Base-by-base conservation (phyloP, 352 stramenopile genomes). In the Phytophthora foliorum region DNA sequence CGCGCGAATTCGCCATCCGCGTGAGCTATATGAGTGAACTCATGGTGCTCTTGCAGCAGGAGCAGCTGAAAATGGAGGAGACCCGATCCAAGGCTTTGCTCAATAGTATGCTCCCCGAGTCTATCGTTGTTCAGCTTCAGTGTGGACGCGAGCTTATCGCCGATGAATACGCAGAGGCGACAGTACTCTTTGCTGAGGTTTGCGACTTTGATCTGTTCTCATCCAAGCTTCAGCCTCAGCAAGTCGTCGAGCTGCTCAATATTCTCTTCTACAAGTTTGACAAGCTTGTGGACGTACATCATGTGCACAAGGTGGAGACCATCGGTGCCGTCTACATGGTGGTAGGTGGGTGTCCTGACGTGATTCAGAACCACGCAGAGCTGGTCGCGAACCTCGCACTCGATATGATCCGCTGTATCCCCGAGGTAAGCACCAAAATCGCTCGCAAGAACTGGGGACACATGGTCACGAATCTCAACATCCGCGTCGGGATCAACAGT, bases 321-420 rank as follows among this genome's bases (percentile, higher is more conserved):
- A 93, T 97, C n/a, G 91, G 88, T 19, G 85, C 91, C 8, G 89
- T 95, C 0, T 97, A 97, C 72, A 95, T 97, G 89, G 91, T 95
- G 13, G 87, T 94, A 1, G 84, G 85, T 13, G 90, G 91, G 0
- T 96, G 87, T 38, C 90, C 91, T 6, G 78, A 94, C 29, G 74
- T 79, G 34, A 88, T 83, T 8, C 44, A 27, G 14, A 91, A 92
- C 34, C 90, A 97, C 71, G 87, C 87, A 6, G 88, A 95, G 52
- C 66, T 92, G 16, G 82, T 95, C 0, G 90, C 89, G 1, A 91
- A 95, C 53, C 69, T 97, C 8, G 91, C 89, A 41, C 74, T 96
- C 13, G 79, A 91, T 55, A 92, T 92, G 82, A 89, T 92, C 44
- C 73, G 74, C 10, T 92, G 86, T 49, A 91, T 97, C 68, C 88